Evolutionary conservation across 441 rosid species (phyloP).

Genomic region (Gossypium schwendimanii): DNA sequence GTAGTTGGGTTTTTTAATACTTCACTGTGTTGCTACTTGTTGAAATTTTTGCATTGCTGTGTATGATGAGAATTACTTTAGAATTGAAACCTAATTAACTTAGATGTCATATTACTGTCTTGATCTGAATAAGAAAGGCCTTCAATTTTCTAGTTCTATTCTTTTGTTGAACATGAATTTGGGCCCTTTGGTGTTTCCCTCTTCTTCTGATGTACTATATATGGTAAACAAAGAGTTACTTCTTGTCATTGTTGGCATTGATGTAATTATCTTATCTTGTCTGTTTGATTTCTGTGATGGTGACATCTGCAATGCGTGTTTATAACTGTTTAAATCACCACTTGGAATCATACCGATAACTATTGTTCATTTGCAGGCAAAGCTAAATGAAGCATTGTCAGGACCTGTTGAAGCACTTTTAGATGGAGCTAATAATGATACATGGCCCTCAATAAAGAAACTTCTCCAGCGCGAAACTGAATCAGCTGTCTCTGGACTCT

Average conservation of each 20-base stretch:
- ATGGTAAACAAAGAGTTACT: background rate
- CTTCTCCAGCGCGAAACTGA: constrained; percentile 64
- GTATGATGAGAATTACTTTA: background rate
- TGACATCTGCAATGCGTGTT: background rate
- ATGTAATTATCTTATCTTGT: background rate
- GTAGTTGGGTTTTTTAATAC: background rate
- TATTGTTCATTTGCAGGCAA: constrained; percentile 46
- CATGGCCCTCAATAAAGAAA: constrained; percentile 89
- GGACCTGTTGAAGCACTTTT: constrained; percentile 93
- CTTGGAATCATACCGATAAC: constrained; percentile 16
- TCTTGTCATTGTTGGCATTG: background rate
- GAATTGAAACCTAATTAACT: background rate
- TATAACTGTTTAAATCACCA: background rate
- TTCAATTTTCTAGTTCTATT: background rate
- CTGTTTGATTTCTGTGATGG: too few relatives aligned
- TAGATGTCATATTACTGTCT: background rate
- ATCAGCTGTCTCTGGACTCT: constrained; percentile 64
- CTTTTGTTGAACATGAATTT: background rate
- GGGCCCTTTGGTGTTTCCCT: background rate
- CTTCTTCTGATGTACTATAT: background rate
- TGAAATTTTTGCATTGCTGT: background rate
- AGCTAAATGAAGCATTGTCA: constrained; percentile 59
- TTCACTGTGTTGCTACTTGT: background rate
- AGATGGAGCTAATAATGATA: constrained; percentile 75
- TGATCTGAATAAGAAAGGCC: background rate